These are phyloP conservation scores for Graphilbum sp. DNA, from an alignment of 2,329 filamentous ascomycete species.

Conservation along the genomic window DNA sequence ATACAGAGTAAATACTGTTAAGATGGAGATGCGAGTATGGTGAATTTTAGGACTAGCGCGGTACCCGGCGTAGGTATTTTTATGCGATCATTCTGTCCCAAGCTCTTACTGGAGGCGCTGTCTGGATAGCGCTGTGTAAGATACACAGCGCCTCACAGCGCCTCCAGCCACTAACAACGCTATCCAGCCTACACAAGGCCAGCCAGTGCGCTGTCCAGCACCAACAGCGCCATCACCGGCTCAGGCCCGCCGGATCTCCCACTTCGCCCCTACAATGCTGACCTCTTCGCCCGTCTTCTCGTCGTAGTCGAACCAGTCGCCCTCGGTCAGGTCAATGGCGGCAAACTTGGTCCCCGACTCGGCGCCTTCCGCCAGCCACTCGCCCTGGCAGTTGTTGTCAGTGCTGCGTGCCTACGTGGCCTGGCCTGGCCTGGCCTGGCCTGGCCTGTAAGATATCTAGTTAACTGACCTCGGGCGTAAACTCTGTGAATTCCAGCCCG, in stretches of 20 bases:
- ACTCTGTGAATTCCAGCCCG: constrained; percentile 81
- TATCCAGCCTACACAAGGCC: too few species aligned
- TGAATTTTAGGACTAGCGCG: too few species aligned
- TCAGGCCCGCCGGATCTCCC: constrained; percentile 65
- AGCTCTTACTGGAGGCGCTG: too few species aligned
- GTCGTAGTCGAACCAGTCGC: constrained; percentile 97
- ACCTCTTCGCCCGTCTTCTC: constrained; percentile 87
- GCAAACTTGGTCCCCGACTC: constrained; percentile 74
- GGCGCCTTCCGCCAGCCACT: constrained; percentile 70
- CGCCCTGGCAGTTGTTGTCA: constrained; percentile 39
- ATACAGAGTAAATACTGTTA: background rate
- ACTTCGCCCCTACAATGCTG: constrained; percentile 76
- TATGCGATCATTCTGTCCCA: too few species aligned
- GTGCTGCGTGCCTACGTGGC: background rate
- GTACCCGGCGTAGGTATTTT: too few species aligned
- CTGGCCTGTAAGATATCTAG: too few species aligned
- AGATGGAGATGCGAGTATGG: background rate
- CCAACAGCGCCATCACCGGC: too few species aligned
- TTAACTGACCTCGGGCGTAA: constrained; percentile 61
- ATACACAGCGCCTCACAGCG: too few species aligned
- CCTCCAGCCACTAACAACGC: too few species aligned
- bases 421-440: background rate
- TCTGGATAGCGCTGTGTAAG: too few species aligned
- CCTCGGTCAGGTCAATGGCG: constrained; percentile 67
- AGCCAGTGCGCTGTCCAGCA: too few species aligned